Percentiles rank a stretch among this genome's conserved stretches.
Conservation (phyloP, 768 basidiomycete genomes). For the Termitomyces sp. region DNA sequence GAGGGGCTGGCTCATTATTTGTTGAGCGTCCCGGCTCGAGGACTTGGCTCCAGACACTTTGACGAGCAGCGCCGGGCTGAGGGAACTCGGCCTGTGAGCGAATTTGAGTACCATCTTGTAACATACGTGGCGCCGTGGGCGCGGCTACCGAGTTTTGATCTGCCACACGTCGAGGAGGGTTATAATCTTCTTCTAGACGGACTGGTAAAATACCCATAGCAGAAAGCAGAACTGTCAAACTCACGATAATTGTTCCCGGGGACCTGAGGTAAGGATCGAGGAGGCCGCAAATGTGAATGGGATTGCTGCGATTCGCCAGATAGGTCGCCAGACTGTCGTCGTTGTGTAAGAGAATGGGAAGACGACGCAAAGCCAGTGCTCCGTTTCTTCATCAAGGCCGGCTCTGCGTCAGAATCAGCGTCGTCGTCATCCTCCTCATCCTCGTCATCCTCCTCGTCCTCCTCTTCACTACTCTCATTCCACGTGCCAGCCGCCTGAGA, state of each 20-base stretch:
- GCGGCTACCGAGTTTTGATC: constrained; percentile 44
- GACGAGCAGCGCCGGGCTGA: constrained; percentile 49
- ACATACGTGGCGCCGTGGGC: constrained; percentile 32
- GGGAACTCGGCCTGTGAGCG: constrained; percentile 53
- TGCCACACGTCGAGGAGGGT: constrained; percentile 38
- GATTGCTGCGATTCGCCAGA: constrained; percentile 18
- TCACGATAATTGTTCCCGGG: constrained; percentile 44
- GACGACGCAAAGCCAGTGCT: constrained; percentile 17
- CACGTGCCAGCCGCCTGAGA: constrained; percentile 52
- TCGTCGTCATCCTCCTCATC: constrained; percentile 60
- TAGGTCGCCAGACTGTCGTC: constrained; percentile 20
- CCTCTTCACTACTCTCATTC: constrained; percentile 75
- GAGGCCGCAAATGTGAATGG: constrained; percentile 47
- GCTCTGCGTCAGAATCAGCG: constrained; percentile 55
- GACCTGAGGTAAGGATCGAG: constrained; percentile 61
- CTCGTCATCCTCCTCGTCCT: constrained; percentile 84
- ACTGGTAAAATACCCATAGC: background rate
- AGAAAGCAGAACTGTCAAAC: constrained; percentile 17
- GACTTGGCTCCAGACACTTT: constrained; percentile 85
- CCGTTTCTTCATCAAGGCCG: constrained; percentile 22
- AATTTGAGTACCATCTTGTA: constrained; percentile 47
- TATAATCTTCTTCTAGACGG: constrained; percentile 34
- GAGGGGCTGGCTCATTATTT: constrained; percentile 25
- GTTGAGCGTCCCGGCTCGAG: constrained; percentile 61
- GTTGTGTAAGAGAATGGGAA: constrained; percentile 22